A percentile compares a stretch with the other conserved stretches of the same genome.
These are phyloP conservation scores for Trichoderma gamsii DNA, from an alignment of 495 filamentous ascomycete genomes.

Conservation along the genomic window DNA sequence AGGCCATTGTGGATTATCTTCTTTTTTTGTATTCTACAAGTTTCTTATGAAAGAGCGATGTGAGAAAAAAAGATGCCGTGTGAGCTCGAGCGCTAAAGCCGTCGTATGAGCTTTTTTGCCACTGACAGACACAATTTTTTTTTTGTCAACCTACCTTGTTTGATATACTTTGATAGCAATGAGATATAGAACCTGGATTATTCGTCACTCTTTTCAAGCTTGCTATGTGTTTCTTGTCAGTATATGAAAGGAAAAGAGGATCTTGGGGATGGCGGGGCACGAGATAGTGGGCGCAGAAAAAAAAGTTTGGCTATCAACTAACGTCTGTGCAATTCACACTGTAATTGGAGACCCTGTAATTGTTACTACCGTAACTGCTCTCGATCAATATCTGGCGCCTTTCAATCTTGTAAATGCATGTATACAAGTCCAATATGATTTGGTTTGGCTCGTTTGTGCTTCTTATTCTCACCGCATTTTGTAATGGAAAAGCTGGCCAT, in stretches of 20 bases:
- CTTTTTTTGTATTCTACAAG: no score
- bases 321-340: not conserved
- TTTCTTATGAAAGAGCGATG: no score
- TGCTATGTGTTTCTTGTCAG: not conserved
- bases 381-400: no score
- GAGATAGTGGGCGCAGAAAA: not conserved
- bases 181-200: not conserved
- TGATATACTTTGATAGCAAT: not conserved
- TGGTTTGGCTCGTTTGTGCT: no score
- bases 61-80: not conserved
- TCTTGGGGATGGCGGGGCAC: not conserved
- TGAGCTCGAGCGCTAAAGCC: not conserved
- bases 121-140: not conserved
- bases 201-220: not conserved
- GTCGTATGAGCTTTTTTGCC: constrained; percentile 5
- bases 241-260: not conserved
- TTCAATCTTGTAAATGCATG: no score
- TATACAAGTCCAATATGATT: no score
- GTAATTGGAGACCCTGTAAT: not conserved
- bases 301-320: not conserved
- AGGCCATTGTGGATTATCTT: constrained; percentile 46
- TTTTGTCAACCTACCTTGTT: not conserved
- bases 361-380: no score
- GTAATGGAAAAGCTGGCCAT: no score
- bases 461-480: no score